These are phyloP conservation scores for Maudiozyma bulderi DNA, from an alignment of 805 yeast species.

Conservation along the genomic window DNA sequence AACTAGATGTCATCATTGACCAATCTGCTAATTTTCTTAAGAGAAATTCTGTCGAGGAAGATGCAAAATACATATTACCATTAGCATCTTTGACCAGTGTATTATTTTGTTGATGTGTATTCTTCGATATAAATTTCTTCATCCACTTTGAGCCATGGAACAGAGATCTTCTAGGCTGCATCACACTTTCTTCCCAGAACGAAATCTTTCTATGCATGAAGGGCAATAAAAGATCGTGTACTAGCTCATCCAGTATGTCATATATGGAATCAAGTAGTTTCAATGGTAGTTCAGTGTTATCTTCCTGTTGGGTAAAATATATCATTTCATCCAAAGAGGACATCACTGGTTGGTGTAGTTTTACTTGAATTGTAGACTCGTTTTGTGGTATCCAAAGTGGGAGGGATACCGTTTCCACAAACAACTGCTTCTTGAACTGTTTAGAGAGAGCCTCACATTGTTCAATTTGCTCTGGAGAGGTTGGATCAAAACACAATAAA, in stretches of 20 bases:
- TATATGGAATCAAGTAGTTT: conserved; percentile 18
- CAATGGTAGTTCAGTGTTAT: conserved; percentile 11
- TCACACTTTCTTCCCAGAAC: conserved; percentile 75
- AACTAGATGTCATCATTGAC: conserved; percentile 85
- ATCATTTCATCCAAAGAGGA: conserved; percentile 22
- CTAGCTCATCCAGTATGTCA: conserved; percentile 16
- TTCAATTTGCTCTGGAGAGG: conserved; percentile 36
- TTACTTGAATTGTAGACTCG: conserved; percentile 6
- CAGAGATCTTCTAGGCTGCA: conserved; percentile 66
- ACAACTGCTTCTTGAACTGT: conserved; percentile 34
- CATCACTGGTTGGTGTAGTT: conserved; percentile 26
- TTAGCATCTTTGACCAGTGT: conserved; percentile 35
- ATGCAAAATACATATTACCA: conserved; percentile 48
- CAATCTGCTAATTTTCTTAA: conserved; percentile 84
- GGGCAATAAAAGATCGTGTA: conserved; percentile 40
- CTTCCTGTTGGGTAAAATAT: conserved; percentile 9
- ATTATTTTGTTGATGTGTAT: conserved; percentile 8
- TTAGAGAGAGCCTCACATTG: conserved; percentile 32
- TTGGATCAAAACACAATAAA: conserved; percentile 41
- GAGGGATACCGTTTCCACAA: conserved; percentile 26
- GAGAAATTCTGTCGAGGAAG: conserved; percentile 58
- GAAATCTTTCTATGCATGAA: conserved; percentile 79
- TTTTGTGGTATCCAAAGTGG: conserved; percentile 20
- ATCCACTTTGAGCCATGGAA: conserved; percentile 59
- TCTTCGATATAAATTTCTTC: conserved; percentile 28